Conservation (phyloP, 106 monocot species). For the Hemerocallis citrina region DNA sequence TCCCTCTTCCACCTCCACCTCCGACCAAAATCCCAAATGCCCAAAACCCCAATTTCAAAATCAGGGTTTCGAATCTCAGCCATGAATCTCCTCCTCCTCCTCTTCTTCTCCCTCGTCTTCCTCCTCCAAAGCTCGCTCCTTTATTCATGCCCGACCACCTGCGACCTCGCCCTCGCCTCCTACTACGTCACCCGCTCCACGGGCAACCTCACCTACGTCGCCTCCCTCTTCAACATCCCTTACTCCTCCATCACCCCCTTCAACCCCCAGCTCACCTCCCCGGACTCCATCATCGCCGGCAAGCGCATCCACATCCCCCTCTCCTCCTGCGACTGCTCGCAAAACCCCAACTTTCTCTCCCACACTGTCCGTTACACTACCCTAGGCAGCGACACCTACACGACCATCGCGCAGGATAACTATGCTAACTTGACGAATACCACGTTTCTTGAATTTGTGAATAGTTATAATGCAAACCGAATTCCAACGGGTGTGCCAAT, state of each 20-base stretch:
- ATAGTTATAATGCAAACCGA: slow-evolving; percentile 13
- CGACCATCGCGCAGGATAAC: slow-evolving; percentile 3
- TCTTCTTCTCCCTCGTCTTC: not conserved
- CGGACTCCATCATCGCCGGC: slow-evolving; percentile 22
- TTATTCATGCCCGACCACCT: slow-evolving; percentile 14
- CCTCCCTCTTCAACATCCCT: slow-evolving; percentile 37
- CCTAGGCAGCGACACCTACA: slow-evolving; percentile 32
- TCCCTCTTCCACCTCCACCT: no score
- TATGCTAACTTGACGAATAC: slow-evolving; percentile 51
- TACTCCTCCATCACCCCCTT: slow-evolving; percentile 13
- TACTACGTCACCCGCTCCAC: slow-evolving; percentile 28
- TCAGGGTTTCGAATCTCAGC: not conserved
- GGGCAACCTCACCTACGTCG: slow-evolving; percentile 37
- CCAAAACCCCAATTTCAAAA: no score
- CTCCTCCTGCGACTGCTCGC: slow-evolving; percentile 54
- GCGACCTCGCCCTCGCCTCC: slow-evolving; percentile 49
- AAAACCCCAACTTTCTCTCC: slow-evolving; percentile 32
- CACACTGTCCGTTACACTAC: slow-evolving; percentile 27
- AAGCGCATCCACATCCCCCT: slow-evolving; percentile 38
- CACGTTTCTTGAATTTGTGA: slow-evolving; percentile 18
- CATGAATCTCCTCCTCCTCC: not conserved
- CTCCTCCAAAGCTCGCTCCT: no score
- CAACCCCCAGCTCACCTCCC: slow-evolving; percentile 28
- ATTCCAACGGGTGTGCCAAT: slow-evolving; percentile 25
- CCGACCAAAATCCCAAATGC: no score